Percentiles rank a stretch among this genome's conserved stretches.
Evolutionary conservation across 2,329 filamentous ascomycete genomes (phyloP).

Genomic region (Calonectria pseudoreteaudii): DNA sequence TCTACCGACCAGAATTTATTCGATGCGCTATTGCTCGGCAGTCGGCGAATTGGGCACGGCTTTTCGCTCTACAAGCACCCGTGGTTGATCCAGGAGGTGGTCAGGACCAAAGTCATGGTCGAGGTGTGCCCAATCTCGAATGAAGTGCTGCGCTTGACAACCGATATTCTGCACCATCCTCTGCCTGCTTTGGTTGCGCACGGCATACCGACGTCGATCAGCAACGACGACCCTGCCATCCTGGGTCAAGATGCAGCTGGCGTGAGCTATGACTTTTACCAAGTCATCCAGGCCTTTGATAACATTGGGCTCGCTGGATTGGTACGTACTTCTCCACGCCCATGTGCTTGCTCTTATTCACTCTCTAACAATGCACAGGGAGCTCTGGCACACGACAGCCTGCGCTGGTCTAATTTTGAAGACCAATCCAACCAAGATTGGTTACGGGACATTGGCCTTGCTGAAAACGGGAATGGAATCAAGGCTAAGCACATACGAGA

Average conservation of each 20-base stretch:
- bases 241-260: constrained; percentile 54
- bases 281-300: constrained; percentile 74
- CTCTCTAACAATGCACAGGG: constrained; percentile 7
- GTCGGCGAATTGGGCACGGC: constrained; percentile 74
- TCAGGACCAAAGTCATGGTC: constrained; percentile 73
- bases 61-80: constrained; percentile 77
- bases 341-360: not conserved
- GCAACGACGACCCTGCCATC: constrained; percentile 10
- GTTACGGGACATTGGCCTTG: constrained; percentile 3
- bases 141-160: constrained; percentile 71
- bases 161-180: constrained; percentile 71
- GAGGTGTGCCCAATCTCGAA: constrained; percentile 77
- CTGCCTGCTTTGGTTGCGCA: constrained; percentile 73
- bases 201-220: constrained; percentile 67
- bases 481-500: constrained; percentile 1
- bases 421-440: constrained; percentile 8
- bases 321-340: not conserved
- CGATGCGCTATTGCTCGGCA: constrained; percentile 75
- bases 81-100: constrained; percentile 73
- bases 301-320: constrained; percentile 66
- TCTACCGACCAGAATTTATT: constrained; percentile 74
- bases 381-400: not conserved
- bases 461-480: not conserved
- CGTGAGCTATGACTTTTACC: constrained; percentile 77
- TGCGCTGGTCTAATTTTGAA: constrained; percentile 17